Evolutionary conservation across 2,329 filamentous ascomycete species (phyloP).

Genomic region (Pseudogymnoascus sp.): DNA sequence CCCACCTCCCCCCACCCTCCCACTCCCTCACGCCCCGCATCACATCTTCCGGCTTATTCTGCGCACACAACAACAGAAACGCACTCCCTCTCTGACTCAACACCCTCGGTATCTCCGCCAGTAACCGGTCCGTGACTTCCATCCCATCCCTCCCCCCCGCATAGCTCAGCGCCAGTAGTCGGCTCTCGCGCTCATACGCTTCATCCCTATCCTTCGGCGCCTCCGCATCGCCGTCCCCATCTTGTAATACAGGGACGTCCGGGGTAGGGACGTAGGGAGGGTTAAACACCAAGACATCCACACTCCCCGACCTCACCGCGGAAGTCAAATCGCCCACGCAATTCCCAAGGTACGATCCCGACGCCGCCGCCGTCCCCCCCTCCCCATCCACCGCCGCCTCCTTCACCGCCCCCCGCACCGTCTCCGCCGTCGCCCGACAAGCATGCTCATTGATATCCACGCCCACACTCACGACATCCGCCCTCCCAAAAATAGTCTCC

Average conservation of each 20-base stretch:
- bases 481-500: constrained; percentile 61
- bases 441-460: constrained; percentile 83
- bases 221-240: constrained; percentile 12
- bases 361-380: constrained; percentile 21
- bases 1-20: constrained; percentile 51
- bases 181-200: constrained; percentile 71
- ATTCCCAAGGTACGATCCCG: constrained; percentile 55
- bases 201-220: constrained; percentile 25
- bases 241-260: constrained; percentile 53
- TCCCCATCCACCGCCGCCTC: constrained; percentile 36
- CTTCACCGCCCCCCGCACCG: constrained; percentile 47
- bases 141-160: constrained; percentile 87
- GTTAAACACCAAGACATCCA: constrained; percentile 92
- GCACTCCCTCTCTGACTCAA: constrained; percentile 68
- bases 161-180: constrained; percentile 78
- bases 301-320: constrained; percentile 47
- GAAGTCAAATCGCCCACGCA: constrained; percentile 63
- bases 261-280: constrained; percentile 92
- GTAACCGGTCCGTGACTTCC: constrained; percentile 79
- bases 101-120: constrained; percentile 59
- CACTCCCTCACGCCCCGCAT: constrained; percentile 54
- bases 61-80: constrained; percentile 82
- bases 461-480: constrained; percentile 63
- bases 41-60: constrained; percentile 76
- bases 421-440: constrained; percentile 66